Evolutionary conservation across 139 green algal genomes (phyloP).

Genomic region (Chlamydomonas incerta): DNA sequence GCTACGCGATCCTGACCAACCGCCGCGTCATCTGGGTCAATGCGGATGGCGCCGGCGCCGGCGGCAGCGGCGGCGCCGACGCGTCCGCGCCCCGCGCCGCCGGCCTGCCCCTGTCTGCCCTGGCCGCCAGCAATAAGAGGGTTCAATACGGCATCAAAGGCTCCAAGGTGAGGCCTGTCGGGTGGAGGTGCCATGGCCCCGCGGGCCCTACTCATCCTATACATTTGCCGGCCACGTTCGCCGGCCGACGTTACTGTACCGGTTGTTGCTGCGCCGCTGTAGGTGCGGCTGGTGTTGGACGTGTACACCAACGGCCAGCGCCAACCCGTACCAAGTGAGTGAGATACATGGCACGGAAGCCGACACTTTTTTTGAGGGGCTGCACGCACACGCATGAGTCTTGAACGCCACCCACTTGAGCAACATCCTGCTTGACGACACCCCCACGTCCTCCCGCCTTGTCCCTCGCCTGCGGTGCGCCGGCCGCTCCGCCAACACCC

Average conservation of each 20-base stretch:
- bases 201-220: too few species aligned
- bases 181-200: neutral
- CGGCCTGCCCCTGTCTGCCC: conserved; percentile 42
- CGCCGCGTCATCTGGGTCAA: conserved; percentile 68
- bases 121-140: neutral
- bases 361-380: too few species aligned
- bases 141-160: conserved; percentile 38
- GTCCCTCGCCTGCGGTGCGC: neutral
- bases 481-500: neutral
- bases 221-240: too few species aligned
- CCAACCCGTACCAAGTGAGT: conserved; percentile 30
- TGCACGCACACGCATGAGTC: too few species aligned
- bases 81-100: conserved; percentile 24
- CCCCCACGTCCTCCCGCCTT: too few species aligned
- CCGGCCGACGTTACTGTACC: too few species aligned
- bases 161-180: conserved; percentile 9
- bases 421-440: too few species aligned
- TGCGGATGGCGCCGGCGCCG: neutral
- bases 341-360: too few species aligned
- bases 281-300: conserved; percentile 56
- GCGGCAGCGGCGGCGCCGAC: neutral
- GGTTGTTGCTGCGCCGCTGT: conserved; percentile 5
- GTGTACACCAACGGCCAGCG: conserved; percentile 34
- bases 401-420: too few species aligned
- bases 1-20: conserved; percentile 64